These are phyloP conservation scores for Scheffersomyces segobiensis DNA, from an alignment of 1,139 yeast genomes.

Conservation along the genomic window DNA sequence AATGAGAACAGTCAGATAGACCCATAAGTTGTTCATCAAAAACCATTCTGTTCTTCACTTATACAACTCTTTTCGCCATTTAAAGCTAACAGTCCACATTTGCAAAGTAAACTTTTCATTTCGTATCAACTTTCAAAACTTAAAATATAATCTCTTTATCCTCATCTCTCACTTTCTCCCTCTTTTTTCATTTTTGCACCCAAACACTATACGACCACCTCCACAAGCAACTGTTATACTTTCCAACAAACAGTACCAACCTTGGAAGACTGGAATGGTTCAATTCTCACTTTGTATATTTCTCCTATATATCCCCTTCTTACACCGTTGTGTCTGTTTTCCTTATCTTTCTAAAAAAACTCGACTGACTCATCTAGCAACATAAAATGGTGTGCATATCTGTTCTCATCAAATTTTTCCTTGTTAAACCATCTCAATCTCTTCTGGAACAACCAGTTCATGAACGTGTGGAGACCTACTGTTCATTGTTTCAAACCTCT, in stretches of 20 bases:
- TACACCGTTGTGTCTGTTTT: background rate
- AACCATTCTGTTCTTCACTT: background rate
- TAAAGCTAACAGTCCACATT: background rate
- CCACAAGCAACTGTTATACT: background rate
- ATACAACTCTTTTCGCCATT: too few species aligned
- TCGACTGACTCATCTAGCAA: background rate
- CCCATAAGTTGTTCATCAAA: background rate
- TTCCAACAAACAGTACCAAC: background rate
- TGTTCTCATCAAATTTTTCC: constrained; percentile 74
- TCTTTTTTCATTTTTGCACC: background rate
- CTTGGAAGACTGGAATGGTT: background rate
- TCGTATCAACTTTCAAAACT: background rate
- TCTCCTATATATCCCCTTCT: background rate
- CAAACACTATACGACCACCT: background rate
- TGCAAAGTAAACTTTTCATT: background rate
- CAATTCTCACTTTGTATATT: background rate
- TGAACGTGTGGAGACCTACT: background rate
- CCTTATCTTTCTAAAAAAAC: background rate
- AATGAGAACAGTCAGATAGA: too few species aligned
- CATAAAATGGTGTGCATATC: constrained; percentile 79
- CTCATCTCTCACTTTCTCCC: background rate
- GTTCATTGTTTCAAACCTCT: background rate
- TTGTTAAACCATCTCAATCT: background rate
- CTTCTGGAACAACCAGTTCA: background rate
- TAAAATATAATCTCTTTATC: background rate